Evolutionary conservation across 1,284 basidiomycete species (phyloP).

Genomic region (Ustilago crameri): DNA sequence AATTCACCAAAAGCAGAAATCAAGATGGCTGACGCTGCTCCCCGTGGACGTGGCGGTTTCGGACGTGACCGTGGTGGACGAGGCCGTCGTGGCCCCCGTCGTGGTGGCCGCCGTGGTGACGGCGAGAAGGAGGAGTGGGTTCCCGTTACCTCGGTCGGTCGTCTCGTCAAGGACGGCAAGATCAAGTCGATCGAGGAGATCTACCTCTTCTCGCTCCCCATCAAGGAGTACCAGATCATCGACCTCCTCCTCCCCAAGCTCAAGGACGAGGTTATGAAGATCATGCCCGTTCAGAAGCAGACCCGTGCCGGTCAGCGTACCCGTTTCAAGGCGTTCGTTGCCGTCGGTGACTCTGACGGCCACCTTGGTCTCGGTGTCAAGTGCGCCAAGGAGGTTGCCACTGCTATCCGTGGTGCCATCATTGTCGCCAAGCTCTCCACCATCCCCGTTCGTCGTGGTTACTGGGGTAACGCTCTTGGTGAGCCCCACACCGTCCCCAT

Average conservation of each 20-base stretch:
- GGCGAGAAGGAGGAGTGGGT: constrained; percentile 94
- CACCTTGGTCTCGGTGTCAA: constrained; percentile 99
- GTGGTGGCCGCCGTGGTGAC: constrained; percentile 95
- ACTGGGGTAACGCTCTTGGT: constrained; percentile 87
- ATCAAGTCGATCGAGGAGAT: constrained; percentile 99
- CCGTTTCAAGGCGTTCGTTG: constrained; percentile 99
- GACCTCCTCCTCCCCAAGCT: constrained; percentile 68
- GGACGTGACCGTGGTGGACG: constrained; percentile 78
- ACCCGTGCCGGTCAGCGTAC: constrained; percentile 99
- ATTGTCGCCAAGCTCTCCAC: constrained; percentile 95
- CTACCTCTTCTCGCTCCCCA: constrained; percentile 98
- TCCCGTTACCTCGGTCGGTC: constrained; percentile 98
- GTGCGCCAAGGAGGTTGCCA: constrained; percentile 99
- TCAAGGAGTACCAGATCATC: constrained; percentile 68
- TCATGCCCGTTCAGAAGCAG: constrained; percentile 99
- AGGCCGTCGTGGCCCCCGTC: constrained; percentile 83
- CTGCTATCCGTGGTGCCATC: constrained; percentile 98
- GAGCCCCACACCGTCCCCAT: constrained; percentile 99
- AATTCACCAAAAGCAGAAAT: constrained; percentile 22
- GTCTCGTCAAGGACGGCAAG: constrained; percentile 99
- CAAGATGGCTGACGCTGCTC: constrained; percentile 68
- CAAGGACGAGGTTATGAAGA: constrained; percentile 96
- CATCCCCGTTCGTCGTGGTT: constrained; percentile 95
- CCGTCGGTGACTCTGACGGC: constrained; percentile 93
- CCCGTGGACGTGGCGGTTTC: constrained; percentile 73